Percentiles rank a stretch among this genome's conserved stretches.
These are phyloP conservation scores for Noccaea bulbosa DNA, from an alignment of 345 rosid species.

Conservation along the genomic window DNA sequence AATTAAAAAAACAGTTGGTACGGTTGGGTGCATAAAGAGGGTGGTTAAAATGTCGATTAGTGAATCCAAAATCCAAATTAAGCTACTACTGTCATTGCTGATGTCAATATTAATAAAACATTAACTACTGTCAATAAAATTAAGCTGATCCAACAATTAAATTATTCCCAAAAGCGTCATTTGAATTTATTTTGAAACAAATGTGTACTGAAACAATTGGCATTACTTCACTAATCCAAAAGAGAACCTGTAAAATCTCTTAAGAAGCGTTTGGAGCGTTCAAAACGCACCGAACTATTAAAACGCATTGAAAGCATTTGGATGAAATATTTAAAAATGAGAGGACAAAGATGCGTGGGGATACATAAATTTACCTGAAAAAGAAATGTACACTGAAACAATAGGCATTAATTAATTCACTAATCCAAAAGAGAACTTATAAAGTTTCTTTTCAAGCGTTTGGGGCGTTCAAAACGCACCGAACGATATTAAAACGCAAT, in stretches of 20 bases:
- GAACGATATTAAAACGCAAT: no score
- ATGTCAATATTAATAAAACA: not conserved
- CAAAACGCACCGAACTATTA: not conserved
- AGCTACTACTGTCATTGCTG: no score
- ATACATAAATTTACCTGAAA: not conserved
- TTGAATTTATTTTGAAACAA: no score
- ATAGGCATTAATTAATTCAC: no score
- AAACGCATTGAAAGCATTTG: not conserved
- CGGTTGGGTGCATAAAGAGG: not conserved
- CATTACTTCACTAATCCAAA: no score
- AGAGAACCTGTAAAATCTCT: not conserved
- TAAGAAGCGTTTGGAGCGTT: not conserved
- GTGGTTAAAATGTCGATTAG: constrained; percentile 7
- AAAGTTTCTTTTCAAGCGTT: not conserved
- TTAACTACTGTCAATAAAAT: not conserved
- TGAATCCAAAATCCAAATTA: no score
- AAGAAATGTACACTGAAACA: no score
- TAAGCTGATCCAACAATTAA: not conserved
- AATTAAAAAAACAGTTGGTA: constrained; percentile 15
- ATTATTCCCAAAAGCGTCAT: no score
- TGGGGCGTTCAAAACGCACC: not conserved
- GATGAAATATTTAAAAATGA: not conserved
- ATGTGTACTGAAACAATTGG: no score
- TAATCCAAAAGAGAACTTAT: not conserved
- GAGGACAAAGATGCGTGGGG: constrained; percentile 29